These are phyloP conservation scores for Kernera saxatilis DNA, from an alignment of 345 rosid genomes.

Conservation along the genomic window DNA sequence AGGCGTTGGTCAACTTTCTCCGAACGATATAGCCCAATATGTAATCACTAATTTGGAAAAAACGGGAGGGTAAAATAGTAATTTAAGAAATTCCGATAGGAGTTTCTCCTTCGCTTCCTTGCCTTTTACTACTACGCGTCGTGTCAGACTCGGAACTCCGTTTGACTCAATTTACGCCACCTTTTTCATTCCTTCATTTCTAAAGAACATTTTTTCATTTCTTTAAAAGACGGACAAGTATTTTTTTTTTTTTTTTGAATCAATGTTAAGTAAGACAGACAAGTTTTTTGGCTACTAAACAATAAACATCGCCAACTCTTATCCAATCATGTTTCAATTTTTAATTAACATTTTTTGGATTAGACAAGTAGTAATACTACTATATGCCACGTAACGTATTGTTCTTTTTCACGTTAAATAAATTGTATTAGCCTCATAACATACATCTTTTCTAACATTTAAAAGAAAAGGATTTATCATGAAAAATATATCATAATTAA, in stretches of 20 bases:
- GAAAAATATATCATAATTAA: background rate
- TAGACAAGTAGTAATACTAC: background rate
- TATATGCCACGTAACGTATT: constrained; percentile 18
- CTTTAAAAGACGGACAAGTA: no score
- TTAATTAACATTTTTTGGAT: background rate
- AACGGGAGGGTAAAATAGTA: background rate
- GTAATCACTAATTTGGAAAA: background rate
- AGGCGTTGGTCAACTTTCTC: constrained; percentile 10
- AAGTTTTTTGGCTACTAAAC: background rate
- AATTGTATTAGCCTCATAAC: background rate
- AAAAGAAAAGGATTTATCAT: background rate
- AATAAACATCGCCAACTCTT: background rate
- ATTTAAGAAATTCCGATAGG: background rate
- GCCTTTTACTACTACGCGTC: background rate
- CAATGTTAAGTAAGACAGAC: no score
- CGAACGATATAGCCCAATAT: background rate
- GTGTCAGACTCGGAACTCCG: background rate
- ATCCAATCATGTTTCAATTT: background rate
- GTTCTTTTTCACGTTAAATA: background rate
- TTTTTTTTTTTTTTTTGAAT: background rate
- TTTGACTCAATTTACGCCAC: constrained; percentile 17
- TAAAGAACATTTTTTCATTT: background rate
- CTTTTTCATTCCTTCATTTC: background rate
- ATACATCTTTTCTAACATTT: background rate
- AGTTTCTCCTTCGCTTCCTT: constrained; percentile 10